Conservation (phyloP, 208 protist species). For the Jaenimonas drosophilae region DNA sequence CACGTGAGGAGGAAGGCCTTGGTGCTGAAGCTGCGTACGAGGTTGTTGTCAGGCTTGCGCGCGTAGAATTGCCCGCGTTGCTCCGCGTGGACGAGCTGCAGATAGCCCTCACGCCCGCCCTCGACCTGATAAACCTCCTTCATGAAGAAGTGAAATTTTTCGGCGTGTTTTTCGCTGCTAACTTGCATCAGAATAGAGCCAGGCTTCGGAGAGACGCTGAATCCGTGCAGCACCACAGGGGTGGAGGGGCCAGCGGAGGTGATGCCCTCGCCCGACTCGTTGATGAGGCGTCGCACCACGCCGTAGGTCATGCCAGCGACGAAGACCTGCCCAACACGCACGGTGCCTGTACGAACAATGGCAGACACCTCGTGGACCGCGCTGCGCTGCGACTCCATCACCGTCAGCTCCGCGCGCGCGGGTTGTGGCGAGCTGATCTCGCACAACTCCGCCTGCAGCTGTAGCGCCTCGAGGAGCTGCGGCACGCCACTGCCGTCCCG, state of each 20-base stretch:
- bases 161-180: constrained; percentile 70
- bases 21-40: constrained; percentile 60
- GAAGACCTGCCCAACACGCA: constrained; percentile 57
- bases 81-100: constrained; percentile 76
- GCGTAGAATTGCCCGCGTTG: constrained; percentile 57
- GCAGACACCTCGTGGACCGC: constrained; percentile 45
- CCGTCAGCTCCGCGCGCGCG: constrained; percentile 74
- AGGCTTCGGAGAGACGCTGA: constrained; percentile 71
- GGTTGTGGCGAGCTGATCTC: constrained; percentile 77
- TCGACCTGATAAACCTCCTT: constrained; percentile 78
- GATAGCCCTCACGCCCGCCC: constrained; percentile 63
- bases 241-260: constrained; percentile 51
- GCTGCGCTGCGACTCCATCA: constrained; percentile 82
- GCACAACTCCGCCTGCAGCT: constrained; percentile 83
- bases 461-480: constrained; percentile 83
- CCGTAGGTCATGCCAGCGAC: constrained; percentile 72
- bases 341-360: constrained; percentile 71
- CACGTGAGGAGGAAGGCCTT: constrained; percentile 54
- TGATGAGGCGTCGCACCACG: constrained; percentile 49
- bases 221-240: constrained; percentile 72
- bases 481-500: constrained; percentile 77
- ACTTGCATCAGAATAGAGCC: constrained; percentile 80
- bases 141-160: constrained; percentile 86
- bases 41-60: constrained; percentile 83
- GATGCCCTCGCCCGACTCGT: constrained; percentile 53